Base-by-base conservation (phyloP, 164 flowering plant species). In the Nymphaea thermarum region DNA sequence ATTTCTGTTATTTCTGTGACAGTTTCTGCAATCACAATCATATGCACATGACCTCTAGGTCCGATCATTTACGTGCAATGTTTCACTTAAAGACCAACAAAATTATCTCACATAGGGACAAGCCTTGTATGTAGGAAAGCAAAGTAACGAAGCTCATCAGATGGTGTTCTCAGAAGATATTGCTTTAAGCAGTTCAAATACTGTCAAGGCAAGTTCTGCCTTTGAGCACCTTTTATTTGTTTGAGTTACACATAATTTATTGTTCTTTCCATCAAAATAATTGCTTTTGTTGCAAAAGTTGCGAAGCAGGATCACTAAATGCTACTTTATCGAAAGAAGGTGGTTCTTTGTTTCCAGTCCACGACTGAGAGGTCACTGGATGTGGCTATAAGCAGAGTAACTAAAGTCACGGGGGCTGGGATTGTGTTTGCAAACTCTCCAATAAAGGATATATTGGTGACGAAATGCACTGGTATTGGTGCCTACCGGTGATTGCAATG, bases 291-390 rank as follows among this genome's bases (percentile, higher is more conserved):
- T 71, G 62, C 82, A 84, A 84, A 65, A 73, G 77, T 42, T 82
- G 85, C 62, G 78, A 71, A 42, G 42, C 43, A 7, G 84, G 75
- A 51, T 75, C 79, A 44, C 69, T 84, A 14, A 81, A 81, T 74
- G 76, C 75, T 2, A 80, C 85, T 16, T 71, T 80, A 76, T 84
- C 78, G 12, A 79, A 70, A 43, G 87, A 83, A 85, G 68, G 79
- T 85, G 64, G 74, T 85, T 53, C 77, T 85, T 53, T 85, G 89
- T 69, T 76, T 79, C 67, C 82, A 81, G 63, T 69, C 84, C 64
- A 72, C 72, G 45, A 17, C 66, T 7, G 82, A 83, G 66, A 75
- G 78, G 60, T 72, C 75, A 43, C 66, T 72, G 18, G 17, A 57
- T 12, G 61, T 45, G 44, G 81, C 82, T 15, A 3, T 65, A 47